Evolutionary conservation across 2,329 filamentous ascomycete genomes (phyloP).

Genomic region (Fonsecaea nubica): DNA sequence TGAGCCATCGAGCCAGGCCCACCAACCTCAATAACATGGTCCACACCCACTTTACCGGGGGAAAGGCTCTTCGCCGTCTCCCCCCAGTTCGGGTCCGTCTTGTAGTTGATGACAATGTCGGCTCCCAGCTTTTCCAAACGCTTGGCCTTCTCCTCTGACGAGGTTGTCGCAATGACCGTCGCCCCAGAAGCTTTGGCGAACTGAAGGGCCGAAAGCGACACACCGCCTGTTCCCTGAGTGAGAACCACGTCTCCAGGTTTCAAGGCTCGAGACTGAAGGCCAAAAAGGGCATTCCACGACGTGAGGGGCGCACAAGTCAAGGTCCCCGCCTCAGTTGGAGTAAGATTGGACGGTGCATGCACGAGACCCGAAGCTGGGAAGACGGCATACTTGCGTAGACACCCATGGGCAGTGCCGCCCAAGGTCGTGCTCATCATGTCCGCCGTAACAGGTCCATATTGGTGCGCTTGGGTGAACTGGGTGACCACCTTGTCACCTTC

Average conservation of each 20-base stretch:
- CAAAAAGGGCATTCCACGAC: constrained; percentile 71
- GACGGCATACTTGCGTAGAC: constrained; percentile 69
- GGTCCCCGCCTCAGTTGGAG: constrained; percentile 61
- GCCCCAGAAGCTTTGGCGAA: constrained; percentile 60
- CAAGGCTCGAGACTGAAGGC: constrained; percentile 55
- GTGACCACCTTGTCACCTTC: constrained; percentile 64
- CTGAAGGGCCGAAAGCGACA: constrained; percentile 55
- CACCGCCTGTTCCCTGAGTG: constrained; percentile 67
- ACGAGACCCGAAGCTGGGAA: constrained; percentile 75
- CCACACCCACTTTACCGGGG: constrained; percentile 61
- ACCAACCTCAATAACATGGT: constrained; percentile 71
- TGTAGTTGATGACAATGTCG: constrained; percentile 67
- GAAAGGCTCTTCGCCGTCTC: constrained; percentile 59
- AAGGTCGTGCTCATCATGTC: constrained; percentile 61
- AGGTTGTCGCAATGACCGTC: constrained; percentile 65
- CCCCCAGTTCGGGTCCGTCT: constrained; percentile 65
- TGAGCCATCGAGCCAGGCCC: constrained; percentile 67
- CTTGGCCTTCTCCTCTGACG: constrained; percentile 61
- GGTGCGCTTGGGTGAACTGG: constrained; percentile 64
- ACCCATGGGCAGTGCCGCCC: constrained; percentile 72
- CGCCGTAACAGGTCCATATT: constrained; percentile 56
- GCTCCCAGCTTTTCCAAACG: constrained; percentile 64
- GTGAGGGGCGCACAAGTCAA: constrained; percentile 68
- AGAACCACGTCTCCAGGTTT: constrained; percentile 63
- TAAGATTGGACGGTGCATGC: constrained; percentile 63